Base-by-base conservation (phyloP, 2,329 filamentous ascomycete species). In the Ceratocystis colombiana region DNA sequence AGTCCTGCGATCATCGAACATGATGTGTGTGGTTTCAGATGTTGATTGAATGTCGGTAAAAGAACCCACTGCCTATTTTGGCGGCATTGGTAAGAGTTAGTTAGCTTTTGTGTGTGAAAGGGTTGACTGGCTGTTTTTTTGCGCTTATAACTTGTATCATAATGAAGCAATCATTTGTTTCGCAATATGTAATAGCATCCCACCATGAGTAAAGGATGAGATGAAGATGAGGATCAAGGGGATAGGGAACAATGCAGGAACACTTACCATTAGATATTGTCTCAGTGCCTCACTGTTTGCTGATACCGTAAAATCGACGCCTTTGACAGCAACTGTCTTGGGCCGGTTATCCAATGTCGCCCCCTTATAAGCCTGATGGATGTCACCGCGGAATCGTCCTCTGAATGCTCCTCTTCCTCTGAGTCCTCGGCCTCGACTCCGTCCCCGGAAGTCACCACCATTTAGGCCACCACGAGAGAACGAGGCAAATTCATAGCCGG, bases 291-390 rank as follows among this genome's bases (percentile, higher is more conserved):
- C 88, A 69, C 91, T 86, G 71, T 83, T 84, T 37, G 81, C 81
- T 1, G 82, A 72, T 15, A 79, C 79, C 2, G 85, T 84, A 72
- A 87, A 85, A 74, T 85, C 84, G 10, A 84, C 80, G 2, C 84
- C 87, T 6, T 79, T 79, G 28, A 93, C 76, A 5, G 82, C 80
- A 8, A 94, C 77, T 68, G 81, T 85, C 73, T 83, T 88, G 0
- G 89, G 86, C 57, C 89, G 80, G 73, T 92, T 91, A 72, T 94
- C 89, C 25, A 94, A 79, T 20, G 87, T 86, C 70, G 86, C 88
- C 41, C 81, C 79, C 3, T 80, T 83, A 70, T 85, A 85, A 0
- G 80, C 81, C 2, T 80, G 79, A 61, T 81, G 80, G 68, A 80
- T 77, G 41, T 80, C 79, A 57, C 78, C 66, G 1, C 66, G 63